These are phyloP conservation scores for Fusarium sp. DNA, from an alignment of 2,329 filamentous ascomycete genomes.

Conservation along the genomic window DNA sequence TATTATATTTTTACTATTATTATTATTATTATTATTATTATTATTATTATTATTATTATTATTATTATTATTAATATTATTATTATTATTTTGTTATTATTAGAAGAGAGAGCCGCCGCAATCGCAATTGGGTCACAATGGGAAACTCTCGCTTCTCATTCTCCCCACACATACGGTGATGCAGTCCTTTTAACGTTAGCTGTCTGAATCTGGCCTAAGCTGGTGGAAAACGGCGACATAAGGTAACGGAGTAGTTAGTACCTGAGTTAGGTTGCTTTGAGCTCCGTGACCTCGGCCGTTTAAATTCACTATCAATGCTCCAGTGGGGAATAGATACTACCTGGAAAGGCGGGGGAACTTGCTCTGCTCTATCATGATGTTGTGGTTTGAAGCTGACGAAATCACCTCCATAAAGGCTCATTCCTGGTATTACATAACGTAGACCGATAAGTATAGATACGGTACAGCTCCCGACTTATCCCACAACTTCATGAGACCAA, in stretches of 20 bases:
- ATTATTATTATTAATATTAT: too few species aligned
- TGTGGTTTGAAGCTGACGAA: neutral
- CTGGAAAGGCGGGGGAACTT: slow-evolving; percentile 5
- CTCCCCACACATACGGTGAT: neutral
- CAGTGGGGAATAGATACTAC: slow-evolving; percentile 10
- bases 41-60: too few species aligned
- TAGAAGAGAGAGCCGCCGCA: neutral
- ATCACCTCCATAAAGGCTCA: neutral
- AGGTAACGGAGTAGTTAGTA: neutral
- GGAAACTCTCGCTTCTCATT: neutral
- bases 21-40: too few species aligned
- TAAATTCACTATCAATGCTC: slow-evolving; percentile 15
- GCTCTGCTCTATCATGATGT: neutral
- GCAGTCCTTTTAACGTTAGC: neutral
- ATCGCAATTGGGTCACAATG: neutral
- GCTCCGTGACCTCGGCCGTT: slow-evolving; percentile 7
- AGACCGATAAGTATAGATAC: neutral
- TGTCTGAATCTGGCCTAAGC: slow-evolving; percentile 12
- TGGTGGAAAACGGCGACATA: slow-evolving; percentile 26
- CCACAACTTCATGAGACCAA: too few species aligned
- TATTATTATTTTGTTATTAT: too few species aligned
- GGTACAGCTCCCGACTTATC: neutral
- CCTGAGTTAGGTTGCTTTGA: neutral
- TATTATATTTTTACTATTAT: too few species aligned
- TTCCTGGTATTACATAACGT: neutral